Evolutionary conservation across 2,329 filamentous ascomycete species (phyloP).

Genomic region (Fonsecaea multimorphosa): DNA sequence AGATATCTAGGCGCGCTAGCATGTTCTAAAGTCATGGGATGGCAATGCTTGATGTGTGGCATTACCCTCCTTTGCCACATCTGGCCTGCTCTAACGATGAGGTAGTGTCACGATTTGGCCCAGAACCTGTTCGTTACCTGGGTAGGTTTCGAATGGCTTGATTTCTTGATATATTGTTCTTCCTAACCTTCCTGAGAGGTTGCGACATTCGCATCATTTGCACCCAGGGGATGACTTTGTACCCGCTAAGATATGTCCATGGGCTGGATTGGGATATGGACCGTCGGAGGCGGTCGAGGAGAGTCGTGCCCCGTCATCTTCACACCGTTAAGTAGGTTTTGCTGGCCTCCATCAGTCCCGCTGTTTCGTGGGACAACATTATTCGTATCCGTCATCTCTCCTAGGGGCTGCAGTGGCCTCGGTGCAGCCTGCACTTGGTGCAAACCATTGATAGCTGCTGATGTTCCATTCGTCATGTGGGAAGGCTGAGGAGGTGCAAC

Average conservation of each 20-base stretch:
- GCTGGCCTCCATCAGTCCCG: constrained; percentile 13
- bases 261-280: constrained; percentile 20
- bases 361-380: constrained; percentile 11
- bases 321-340: constrained; percentile 12
- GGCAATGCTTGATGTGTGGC: background rate
- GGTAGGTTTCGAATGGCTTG: background rate
- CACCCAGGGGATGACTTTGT: background rate
- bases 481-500: background rate
- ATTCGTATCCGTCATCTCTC: constrained; percentile 9
- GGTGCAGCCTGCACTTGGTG: background rate
- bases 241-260: constrained; percentile 28
- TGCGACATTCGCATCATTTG: background rate
- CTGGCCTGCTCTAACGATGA: background rate
- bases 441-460: constrained; percentile 12
- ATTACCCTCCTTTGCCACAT: background rate
- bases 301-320: constrained; percentile 4
- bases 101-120: background rate
- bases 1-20: background rate
- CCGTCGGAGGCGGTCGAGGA: constrained; percentile 10
- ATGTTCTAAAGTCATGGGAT: background rate
- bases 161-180: background rate
- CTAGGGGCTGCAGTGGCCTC: background rate
- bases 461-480: background rate
- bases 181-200: background rate
- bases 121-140: background rate